These are phyloP conservation scores for Thalassiosira exigua DNA, from an alignment of 352 stramenopile species.

Conservation along the genomic window DNA sequence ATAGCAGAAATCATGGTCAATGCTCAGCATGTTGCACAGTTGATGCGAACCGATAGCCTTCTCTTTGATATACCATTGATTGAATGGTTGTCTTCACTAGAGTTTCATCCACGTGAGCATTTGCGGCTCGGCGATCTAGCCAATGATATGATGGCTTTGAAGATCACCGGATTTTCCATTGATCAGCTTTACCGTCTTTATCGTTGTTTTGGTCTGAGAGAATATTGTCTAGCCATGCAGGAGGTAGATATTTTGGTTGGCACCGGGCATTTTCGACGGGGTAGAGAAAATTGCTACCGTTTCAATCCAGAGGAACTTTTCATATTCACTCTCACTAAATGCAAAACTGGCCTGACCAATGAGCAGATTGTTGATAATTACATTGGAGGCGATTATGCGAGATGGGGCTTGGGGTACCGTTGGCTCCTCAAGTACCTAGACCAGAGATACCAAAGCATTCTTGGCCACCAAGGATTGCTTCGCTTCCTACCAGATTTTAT, in stretches of 20 bases:
- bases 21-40: neutral
- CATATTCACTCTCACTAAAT: conserved; percentile 35
- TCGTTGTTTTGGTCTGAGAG: conserved; percentile 30
- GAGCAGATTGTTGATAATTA: conserved; percentile 29
- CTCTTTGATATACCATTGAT: conserved; percentile 15
- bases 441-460: conserved; percentile 27
- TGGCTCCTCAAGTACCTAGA: conserved; percentile 46
- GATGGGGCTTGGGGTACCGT: conserved; percentile 31
- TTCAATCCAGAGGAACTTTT: conserved; percentile 46
- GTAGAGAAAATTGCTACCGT: neutral
- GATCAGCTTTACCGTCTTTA: conserved; percentile 16
- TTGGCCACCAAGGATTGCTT: conserved; percentile 33
- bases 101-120: conserved; percentile 2
- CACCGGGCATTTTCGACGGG: neutral
- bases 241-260: conserved; percentile 7
- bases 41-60: neutral
- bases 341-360: conserved; percentile 26
- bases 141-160: conserved; percentile 16
- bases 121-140: neutral
- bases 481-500: conserved; percentile 42
- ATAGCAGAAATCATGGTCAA: neutral
- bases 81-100: conserved; percentile 1
- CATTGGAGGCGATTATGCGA: conserved; percentile 32
- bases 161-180: conserved; percentile 25
- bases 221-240: neutral